These are phyloP conservation scores for Cercophora newfieldiana DNA, from an alignment of 495 filamentous ascomycete species.

Conservation along the genomic window DNA sequence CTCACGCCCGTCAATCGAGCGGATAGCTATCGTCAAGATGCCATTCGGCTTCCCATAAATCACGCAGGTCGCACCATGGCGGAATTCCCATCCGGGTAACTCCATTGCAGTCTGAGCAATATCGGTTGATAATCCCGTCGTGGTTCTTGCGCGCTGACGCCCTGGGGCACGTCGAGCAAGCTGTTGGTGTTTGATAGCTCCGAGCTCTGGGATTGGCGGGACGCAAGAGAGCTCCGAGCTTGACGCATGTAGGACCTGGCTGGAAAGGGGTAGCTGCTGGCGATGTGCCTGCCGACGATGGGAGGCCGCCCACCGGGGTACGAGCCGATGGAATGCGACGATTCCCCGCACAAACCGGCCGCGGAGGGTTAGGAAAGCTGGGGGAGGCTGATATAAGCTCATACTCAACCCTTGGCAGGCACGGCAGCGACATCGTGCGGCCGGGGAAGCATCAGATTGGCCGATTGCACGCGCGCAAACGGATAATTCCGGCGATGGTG, in stretches of 20 bases:
- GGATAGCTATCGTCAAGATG: slow-evolving; percentile 8
- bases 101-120: neutral
- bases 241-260: neutral
- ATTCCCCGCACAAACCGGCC: neutral
- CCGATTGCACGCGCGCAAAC: neutral
- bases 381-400: neutral
- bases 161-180: neutral
- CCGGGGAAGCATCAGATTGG: neutral
- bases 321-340: neutral
- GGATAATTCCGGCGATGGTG: neutral
- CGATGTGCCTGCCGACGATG: neutral
- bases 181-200: slow-evolving; percentile 9
- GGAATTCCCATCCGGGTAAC: slow-evolving; percentile 6
- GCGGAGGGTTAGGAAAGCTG: neutral
- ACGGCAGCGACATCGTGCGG: neutral
- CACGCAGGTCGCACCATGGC: neutral
- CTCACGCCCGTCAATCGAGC: neutral
- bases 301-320: neutral
- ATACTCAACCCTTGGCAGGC: neutral
- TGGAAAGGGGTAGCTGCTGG: neutral
- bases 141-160: neutral
- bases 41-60: slow-evolving; percentile 6
- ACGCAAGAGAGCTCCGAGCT: slow-evolving; percentile 4
- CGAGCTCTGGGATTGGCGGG: slow-evolving; percentile 8
- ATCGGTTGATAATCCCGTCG: neutral